These are phyloP conservation scores for Collariella sp. DNA, from an alignment of 495 filamentous ascomycete genomes.

Conservation along the genomic window DNA sequence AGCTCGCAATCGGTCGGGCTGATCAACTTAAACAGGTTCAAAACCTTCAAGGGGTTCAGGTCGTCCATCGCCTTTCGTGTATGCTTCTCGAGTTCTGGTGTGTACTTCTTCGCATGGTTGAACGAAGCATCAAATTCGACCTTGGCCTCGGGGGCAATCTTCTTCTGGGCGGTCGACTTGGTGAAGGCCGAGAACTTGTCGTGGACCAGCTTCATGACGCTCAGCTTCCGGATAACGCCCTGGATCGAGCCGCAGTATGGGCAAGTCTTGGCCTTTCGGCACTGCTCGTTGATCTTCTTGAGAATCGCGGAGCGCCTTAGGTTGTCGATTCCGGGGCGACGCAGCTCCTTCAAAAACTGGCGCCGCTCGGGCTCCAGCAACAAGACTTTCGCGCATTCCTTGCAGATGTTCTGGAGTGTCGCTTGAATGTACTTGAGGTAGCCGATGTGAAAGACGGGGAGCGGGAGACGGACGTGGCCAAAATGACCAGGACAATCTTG, in stretches of 20 bases:
- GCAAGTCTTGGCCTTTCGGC: slow-evolving; percentile 73
- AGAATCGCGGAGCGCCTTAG: slow-evolving; percentile 66
- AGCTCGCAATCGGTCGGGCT: slow-evolving; percentile 82
- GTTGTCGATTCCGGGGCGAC: slow-evolving; percentile 77
- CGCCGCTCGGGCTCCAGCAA: slow-evolving; percentile 68
- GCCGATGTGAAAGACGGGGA: slow-evolving; percentile 91
- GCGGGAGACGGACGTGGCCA: slow-evolving; percentile 77
- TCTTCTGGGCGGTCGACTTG: slow-evolving; percentile 73
- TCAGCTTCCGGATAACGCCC: slow-evolving; percentile 79
- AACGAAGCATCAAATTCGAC: slow-evolving; percentile 78
- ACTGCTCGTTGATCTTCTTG: slow-evolving; percentile 81
- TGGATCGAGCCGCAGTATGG: slow-evolving; percentile 69
- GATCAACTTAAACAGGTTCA: slow-evolving; percentile 85
- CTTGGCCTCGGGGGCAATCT: slow-evolving; percentile 70
- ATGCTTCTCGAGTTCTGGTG: slow-evolving; percentile 81
- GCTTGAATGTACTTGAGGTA: slow-evolving; percentile 86
- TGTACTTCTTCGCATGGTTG: slow-evolving; percentile 58
- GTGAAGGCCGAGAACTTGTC: slow-evolving; percentile 85
- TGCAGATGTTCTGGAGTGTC: slow-evolving; percentile 90
- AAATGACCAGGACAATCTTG: slow-evolving; percentile 89
- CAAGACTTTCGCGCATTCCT: slow-evolving; percentile 69
- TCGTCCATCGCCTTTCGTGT: slow-evolving; percentile 88
- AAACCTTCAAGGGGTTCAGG: slow-evolving; percentile 76
- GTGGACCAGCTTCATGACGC: slow-evolving; percentile 85
- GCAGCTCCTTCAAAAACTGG: slow-evolving; percentile 63